Base-by-base conservation (phyloP, 75 land plant species). In the Picea sitchensis region DNA sequence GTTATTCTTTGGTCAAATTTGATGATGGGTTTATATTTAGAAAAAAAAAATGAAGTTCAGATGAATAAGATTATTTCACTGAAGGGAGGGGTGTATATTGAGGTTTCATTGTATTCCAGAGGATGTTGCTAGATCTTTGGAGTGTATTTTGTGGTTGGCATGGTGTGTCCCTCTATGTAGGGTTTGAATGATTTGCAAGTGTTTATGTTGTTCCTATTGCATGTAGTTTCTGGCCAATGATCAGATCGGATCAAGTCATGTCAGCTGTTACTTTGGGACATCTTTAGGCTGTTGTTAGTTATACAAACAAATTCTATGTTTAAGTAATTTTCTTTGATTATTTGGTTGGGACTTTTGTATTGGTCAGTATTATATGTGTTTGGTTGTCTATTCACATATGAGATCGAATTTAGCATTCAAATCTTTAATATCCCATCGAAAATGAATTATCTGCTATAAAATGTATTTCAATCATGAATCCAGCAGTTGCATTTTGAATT, bases 161-260 rank as follows among this genome's bases (percentile, higher is more conserved):
- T 65, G 67, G 68, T 65, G 68, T 65, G 68, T 3, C 68, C 68
- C 14, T 36, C 36, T 69, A 34, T 38, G 7, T 69, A 69, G 73
- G 73, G 73, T 38, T 69, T 69, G 73, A 34, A 69, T 20, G 73
- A 69, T 38, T 36, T 38, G 44, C 44, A 41, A 41, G 44, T 4
- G 44, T 41, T 41, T 41, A 41, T 41, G 44, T 41, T 41, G 73
- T 18, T 34, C 9, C 17, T 67, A 18, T 41, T 32, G 72, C 44
- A 67, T 67, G 72, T 69, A 69, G 73, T 69, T 69, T 69, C 47
- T 38, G 60, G 60, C 60, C 60, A 17, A 41, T 41, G 44, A 41
- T 41, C 60, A 59, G 17, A 59, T 59, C 18, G 7, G 18, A 14
- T 13, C 14, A 44, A 47, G 5, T 69, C 73, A 69, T 67, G 5